Base-by-base conservation (phyloP, 108 stramenopile genomes). In the Pseudonitzschia delicatissima region DNA sequence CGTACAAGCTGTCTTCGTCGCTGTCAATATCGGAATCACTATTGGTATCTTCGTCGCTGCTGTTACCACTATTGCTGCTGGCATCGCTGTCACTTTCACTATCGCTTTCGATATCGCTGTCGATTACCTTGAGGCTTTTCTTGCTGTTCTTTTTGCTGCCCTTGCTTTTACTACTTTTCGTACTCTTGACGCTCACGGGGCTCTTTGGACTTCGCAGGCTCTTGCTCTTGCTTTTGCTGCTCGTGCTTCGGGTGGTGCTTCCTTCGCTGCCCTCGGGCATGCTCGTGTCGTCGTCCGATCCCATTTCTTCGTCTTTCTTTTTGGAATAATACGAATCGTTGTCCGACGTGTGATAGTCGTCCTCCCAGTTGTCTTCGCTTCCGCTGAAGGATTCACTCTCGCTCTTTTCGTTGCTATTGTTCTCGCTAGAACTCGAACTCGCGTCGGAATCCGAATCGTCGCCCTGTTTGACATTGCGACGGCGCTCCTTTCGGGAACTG, bases 71-170 rank as follows among this genome's bases (percentile, higher is more conserved):
- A 11, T 39, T 39, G 37, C 37, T 39, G 11, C 11, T 11, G 11
- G 6, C 37, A 11, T 33, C 32, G 17, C 53, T 55, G 32, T 55
- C 50, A 23, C 50, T 51, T 4, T 51, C 32, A 29, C 53, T 51
- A 23, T 51, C 50, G 50, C 50, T 51, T 12, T 51, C 23, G 12
- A 18, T 51, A 25, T 51, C 6, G 27, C 50, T 55, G 53, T 55
- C 51, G 51, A 27, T 26, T 27, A 31, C 2, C 29, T 42, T 15
- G 40, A 11, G 11, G 11, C 15, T 42, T 1, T 15, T 42, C 11
- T 15, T 42, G 40, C 40, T 42, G 15, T 42, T 15, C 40, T 11
- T 15, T 42, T 15, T 15, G 2, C 40, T 15, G 0, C 40, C 15
- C 40, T 15, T 42, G 40, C 40, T 15, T 42, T 15, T 11, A 13